Base-by-base conservation (phyloP, 768 basidiomycete species). In the Floccularia luteovirens region DNA sequence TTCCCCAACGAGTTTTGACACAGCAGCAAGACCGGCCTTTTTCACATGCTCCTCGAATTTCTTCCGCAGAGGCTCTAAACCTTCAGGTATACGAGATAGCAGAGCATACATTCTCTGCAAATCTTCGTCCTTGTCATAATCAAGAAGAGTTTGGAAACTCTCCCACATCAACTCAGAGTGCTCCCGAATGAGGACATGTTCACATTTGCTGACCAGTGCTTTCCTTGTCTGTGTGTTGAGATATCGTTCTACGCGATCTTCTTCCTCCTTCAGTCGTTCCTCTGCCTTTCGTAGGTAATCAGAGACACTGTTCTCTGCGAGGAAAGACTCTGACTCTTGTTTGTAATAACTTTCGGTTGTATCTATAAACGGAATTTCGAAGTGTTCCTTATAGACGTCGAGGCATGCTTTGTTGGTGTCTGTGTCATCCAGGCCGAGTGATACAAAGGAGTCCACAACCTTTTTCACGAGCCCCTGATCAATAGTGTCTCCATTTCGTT, bases 221-320 rank as follows among this genome's bases (percentile, higher is more conserved):
- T 90, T 91, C 54, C 88, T 77, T 14, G 94, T 96, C 43, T 80
- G 80, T 5, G 84, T 82, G 61, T 94, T 85, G 32, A 99, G 72
- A 60, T 96, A 97, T 38, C 90, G 75, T 56, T 96, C 93, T 16
- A 97, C 90, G 17, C 94, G 79, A 54, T 93, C 89, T 60, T 94
- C 90, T 53, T 99, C 94, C 60, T 99, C 93, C 42, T 79, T 77
- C 43, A 99, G 64, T 32, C 94, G 78, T 53, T 88, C 86, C 56
- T 96, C 94, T 1, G 90, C 93, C 61, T 89, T 93, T 66, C 82
- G 91, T 57, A 99, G 69, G 60, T 97, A 99, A 55, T 97, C 94
- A 10, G 90, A 87, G 36, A 97, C 83, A 42, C 75, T 85, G 63
- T 90, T 90, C 53, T 82, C 79, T 1, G 83, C 80, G 20, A 97